These are phyloP conservation scores for Septoria linicola DNA, from an alignment of 2,329 filamentous ascomycete genomes.

Conservation along the genomic window DNA sequence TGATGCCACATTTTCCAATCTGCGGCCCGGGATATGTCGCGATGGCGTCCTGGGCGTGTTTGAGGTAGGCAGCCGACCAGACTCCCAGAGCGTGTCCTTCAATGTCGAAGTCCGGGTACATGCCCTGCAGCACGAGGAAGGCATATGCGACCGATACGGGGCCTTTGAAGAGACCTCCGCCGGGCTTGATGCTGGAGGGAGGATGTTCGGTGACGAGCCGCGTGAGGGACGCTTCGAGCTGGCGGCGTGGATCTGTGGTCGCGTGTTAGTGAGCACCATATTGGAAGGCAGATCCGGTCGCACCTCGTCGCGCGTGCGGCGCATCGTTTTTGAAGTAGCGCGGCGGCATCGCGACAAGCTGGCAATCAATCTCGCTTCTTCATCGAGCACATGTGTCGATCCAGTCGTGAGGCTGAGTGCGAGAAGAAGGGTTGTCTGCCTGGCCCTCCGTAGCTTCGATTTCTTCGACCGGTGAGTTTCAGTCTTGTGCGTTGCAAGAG, in stretches of 20 bases:
- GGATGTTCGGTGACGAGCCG: conserved; percentile 51
- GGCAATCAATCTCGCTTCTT: neutral
- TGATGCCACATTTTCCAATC: conserved; percentile 49
- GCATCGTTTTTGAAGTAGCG: conserved; percentile 44
- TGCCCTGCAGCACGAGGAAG: conserved; percentile 51
- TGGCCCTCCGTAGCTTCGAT: no score
- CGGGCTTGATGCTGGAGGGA: conserved; percentile 46
- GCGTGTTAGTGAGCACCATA: neutral
- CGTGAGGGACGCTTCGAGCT: conserved; percentile 51
- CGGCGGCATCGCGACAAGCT: conserved; percentile 33
- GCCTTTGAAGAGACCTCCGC: conserved; percentile 53
- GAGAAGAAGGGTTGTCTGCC: neutral
- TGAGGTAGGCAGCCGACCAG: conserved; percentile 53
- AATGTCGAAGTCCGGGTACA: conserved; percentile 50
- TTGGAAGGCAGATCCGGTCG: neutral
- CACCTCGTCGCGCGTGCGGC: conserved; percentile 38
- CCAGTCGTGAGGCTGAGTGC: neutral
- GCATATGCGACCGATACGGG: conserved; percentile 52
- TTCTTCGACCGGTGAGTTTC: no score
- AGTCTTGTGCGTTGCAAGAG: no score
- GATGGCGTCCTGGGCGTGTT: conserved; percentile 51
- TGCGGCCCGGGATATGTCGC: conserved; percentile 49
- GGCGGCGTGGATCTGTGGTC: conserved; percentile 49
- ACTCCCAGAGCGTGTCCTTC: conserved; percentile 48
- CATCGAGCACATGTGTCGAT: neutral